These are phyloP conservation scores for Solanum dulcamara DNA, from an alignment of 257 asterid genomes.

Conservation along the genomic window DNA sequence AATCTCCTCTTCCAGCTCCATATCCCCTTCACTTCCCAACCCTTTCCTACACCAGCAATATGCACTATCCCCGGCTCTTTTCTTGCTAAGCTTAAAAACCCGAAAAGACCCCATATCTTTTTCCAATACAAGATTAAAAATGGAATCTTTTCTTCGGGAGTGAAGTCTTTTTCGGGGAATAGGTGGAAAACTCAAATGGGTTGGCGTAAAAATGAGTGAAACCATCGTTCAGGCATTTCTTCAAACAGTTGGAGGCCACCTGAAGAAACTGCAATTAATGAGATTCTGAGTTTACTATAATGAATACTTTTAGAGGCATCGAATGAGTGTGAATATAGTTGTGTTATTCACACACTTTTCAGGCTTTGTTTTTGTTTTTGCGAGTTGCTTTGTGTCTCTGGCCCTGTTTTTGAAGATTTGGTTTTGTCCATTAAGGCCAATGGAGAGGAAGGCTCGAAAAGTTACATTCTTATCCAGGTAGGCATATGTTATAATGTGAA, in stretches of 20 bases:
- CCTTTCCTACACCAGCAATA: constrained; percentile 25
- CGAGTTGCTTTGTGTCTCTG: not conserved
- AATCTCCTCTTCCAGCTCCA: constrained; percentile 60
- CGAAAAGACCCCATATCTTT: not conserved
- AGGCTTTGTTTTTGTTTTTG: not conserved
- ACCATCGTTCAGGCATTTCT: constrained; percentile 89
- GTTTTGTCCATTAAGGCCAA: not conserved
- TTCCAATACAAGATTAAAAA: not conserved
- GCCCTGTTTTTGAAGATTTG: not conserved
- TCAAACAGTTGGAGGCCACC: constrained; percentile 2
- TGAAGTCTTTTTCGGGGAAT: constrained; percentile 7
- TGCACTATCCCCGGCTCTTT: constrained; percentile 6
- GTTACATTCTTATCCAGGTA: not conserved
- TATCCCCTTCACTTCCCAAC: constrained; percentile 43
- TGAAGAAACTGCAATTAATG: not conserved
- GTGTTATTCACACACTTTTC: not conserved
- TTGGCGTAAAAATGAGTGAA: constrained; percentile 14
- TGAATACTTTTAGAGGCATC: not conserved
- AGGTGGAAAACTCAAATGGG: constrained; percentile 13
- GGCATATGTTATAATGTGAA: not conserved
- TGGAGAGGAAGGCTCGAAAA: not conserved
- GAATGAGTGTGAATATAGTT: not conserved
- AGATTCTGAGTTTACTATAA: not conserved
- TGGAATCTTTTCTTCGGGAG: not conserved
- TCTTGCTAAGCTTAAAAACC: constrained; percentile 16